These are phyloP conservation scores for Aspergillus sp. DNA, from an alignment of 2,329 filamentous ascomycete genomes.

Conservation along the genomic window DNA sequence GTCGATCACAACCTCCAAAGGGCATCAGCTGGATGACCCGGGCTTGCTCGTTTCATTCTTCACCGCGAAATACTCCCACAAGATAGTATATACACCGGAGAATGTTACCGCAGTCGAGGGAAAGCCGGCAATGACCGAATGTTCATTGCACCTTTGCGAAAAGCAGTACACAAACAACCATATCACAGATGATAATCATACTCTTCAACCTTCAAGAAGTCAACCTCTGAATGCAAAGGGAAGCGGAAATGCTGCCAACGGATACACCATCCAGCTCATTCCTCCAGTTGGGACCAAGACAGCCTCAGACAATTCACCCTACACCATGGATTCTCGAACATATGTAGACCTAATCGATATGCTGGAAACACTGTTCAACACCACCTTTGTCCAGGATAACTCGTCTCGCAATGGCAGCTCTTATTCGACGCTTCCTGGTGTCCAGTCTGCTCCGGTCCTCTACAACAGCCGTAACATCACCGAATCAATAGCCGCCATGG, in stretches of 20 bases:
- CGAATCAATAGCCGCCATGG: slow-evolving; percentile 4
- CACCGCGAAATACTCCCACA: neutral
- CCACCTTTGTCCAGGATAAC: neutral
- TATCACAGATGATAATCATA: neutral
- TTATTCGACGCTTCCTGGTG: too few species aligned
- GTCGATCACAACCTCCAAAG: neutral
- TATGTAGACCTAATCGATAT: neutral
- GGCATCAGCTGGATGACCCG: neutral
- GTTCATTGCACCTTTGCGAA: slow-evolving; percentile 7
- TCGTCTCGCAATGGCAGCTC: neutral
- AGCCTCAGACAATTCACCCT: too few species aligned
- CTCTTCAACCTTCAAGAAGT: neutral
- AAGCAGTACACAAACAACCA: slow-evolving; percentile 1
- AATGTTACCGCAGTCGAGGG: slow-evolving; percentile 2
- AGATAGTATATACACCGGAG: slow-evolving; percentile 1
- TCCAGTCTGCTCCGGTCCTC: too few species aligned
- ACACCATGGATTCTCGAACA: too few species aligned
- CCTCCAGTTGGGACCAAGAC: too few species aligned
- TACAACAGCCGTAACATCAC: neutral
- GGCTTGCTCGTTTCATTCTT: neutral
- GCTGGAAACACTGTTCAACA: neutral
- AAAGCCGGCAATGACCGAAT: slow-evolving; percentile 8
- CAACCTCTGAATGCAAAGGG: neutral
- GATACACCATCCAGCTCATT: neutral
- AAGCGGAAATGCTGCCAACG: neutral